Evolutionary conservation across 192 early-diverging fungal genomes (phyloP), one percentile per base, ranked within the genome.

Genomic region (Coemansia sp.): DNA sequence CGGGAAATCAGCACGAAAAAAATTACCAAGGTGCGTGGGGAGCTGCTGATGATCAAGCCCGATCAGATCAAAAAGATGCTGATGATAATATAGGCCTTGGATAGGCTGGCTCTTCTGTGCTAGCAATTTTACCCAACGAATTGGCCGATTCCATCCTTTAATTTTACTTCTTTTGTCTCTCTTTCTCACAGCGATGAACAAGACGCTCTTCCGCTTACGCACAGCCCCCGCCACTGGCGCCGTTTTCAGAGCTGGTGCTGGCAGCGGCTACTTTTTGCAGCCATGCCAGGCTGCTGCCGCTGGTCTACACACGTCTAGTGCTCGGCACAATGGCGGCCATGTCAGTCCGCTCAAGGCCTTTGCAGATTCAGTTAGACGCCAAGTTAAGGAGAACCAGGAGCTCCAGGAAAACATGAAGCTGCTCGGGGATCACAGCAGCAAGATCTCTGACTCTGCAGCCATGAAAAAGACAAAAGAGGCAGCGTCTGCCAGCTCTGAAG

Each of bases 301-400:
- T 31, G 57, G 67, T 16, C 24, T 82, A 8, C 79, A 82, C 58
- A 77, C 79, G 2, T 66, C 79, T 2, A 59, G 58, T 13, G 53
- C 60, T 38, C 34, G n/a, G 36, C 43, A 31, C 26, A 73, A 82
- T 46, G 79, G 79, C 61, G 79, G 79, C 1, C 79, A 82, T 21
- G 53, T 75, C 50, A 85, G 80, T 64, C 88, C 92, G 59, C 70
- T 95, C 67, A 73, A 84, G 62, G 91, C 88, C 21, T 99, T 99
- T 78, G 77, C 89, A n/a, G 89, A 95, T 56, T 94, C 93, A 0
- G 73, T 98, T 50, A 92, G 91, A 73, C 89, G 92, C 45, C 96
- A 99, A 84, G 85, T 95, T 57, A 86, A 92, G 77, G 95, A 98
- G 82, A 97, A 95, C 82, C 86, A 93, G 78, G 95, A 98, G 66